Evolutionary conservation across 768 basidiomycete species (phyloP).

Genomic region (Coprinellus micaceus): DNA sequence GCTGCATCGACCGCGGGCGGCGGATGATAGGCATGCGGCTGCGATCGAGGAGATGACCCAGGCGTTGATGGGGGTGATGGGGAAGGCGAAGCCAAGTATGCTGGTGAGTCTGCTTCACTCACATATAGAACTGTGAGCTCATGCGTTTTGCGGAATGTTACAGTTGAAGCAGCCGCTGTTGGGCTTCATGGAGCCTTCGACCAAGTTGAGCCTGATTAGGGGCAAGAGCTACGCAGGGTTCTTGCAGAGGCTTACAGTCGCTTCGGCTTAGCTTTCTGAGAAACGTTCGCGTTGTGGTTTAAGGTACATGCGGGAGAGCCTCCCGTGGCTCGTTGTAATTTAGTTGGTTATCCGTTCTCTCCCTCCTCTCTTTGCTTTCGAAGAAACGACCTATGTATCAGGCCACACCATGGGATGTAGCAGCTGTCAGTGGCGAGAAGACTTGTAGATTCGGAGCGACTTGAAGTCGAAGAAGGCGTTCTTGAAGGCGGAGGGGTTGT

Average conservation of each 20-base stretch:
- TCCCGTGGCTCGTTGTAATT: not conserved
- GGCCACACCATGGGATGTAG: no score
- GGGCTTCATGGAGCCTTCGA: slow-evolving; percentile 49
- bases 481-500: slow-evolving; percentile 61
- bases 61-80: slow-evolving; percentile 54
- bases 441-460: slow-evolving; percentile 44
- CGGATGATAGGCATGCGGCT: slow-evolving; percentile 62
- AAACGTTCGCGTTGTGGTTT: no score
- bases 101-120: slow-evolving; percentile 44
- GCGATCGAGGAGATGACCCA: slow-evolving; percentile 73
- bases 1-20: slow-evolving; percentile 43
- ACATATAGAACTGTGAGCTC: not conserved
- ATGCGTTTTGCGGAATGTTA: slow-evolving; percentile 2
- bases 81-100: slow-evolving; percentile 55
- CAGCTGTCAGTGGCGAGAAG: slow-evolving; percentile 1
- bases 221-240: slow-evolving; percentile 64
- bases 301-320: no score
- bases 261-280: not conserved
- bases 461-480: slow-evolving; percentile 73
- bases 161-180: slow-evolving; percentile 27
- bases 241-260: slow-evolving; percentile 49
- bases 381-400: no score
- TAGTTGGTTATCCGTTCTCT: not conserved
- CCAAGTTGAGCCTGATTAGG: slow-evolving; percentile 60
- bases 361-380: not conserved